Conservation (phyloP, 129 eudicot species). For the Solidago caesia region DNA sequence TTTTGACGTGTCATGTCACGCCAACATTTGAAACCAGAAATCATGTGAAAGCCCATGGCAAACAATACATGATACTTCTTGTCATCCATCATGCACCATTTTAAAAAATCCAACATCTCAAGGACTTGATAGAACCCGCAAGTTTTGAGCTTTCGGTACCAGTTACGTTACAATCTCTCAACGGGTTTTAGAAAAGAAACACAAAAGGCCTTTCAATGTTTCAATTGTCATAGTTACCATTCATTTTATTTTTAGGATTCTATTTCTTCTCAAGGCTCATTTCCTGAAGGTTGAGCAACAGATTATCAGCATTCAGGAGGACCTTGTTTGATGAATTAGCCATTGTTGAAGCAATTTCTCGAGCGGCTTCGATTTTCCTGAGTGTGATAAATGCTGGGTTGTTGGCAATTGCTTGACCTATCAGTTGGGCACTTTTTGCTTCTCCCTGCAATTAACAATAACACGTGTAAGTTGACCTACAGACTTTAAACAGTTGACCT, state of each 20-base stretch:
- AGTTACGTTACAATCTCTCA: conserved; percentile 11
- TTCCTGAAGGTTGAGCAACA: conserved; percentile 55
- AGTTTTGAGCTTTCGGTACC: conserved; percentile 20
- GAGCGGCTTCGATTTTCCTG: conserved; percentile 55
- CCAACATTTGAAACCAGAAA: neutral
- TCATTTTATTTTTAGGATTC: neutral
- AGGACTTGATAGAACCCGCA: conserved; percentile 6
- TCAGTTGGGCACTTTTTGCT: conserved; percentile 63
- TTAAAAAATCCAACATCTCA: conserved; percentile 14
- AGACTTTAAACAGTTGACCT: neutral
- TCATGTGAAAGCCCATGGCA: neutral
- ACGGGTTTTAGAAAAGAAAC: conserved; percentile 13
- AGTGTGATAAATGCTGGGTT: conserved; percentile 57
- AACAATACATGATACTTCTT: neutral
- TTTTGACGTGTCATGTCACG: neutral
- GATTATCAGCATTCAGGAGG: conserved; percentile 47
- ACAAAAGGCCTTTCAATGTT: neutral
- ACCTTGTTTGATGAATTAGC: conserved; percentile 48
- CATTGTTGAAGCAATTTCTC: conserved; percentile 46
- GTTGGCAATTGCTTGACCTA: conserved; percentile 63
- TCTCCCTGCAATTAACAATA: conserved; percentile 45
- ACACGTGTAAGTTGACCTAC: neutral
- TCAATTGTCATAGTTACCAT: neutral
- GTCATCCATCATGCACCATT: neutral
- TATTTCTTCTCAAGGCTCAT: conserved; percentile 40